These are phyloP conservation scores for Usnea hakonensis DNA, from an alignment of 495 filamentous ascomycete species.

Conservation along the genomic window DNA sequence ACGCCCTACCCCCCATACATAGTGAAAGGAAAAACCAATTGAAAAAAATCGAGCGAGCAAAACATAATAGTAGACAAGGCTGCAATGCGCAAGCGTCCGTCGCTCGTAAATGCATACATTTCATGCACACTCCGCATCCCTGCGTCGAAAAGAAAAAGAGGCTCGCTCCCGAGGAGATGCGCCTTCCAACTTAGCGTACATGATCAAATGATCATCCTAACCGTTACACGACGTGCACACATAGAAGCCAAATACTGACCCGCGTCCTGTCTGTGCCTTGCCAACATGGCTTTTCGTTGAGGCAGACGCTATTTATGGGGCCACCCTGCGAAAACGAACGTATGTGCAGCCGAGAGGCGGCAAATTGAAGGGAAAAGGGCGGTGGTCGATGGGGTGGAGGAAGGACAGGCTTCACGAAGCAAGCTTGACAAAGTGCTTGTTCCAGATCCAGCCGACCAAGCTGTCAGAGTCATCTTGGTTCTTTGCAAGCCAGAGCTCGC, in stretches of 20 bases:
- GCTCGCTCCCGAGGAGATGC: neutral
- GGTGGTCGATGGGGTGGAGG: neutral
- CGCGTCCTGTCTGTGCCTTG: neutral
- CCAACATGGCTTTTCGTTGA: neutral
- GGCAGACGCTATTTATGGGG: neutral
- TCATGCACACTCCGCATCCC: conserved; percentile 4
- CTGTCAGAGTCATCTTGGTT: conserved; percentile 83
- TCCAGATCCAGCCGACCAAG: conserved; percentile 97
- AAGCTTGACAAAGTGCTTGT: conserved; percentile 86
- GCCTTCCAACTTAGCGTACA: conserved; percentile 9
- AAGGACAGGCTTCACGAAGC: conserved; percentile 28
- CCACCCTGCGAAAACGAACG: neutral
- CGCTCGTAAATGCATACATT: conserved; percentile 9
- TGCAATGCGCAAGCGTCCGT: conserved; percentile 3
- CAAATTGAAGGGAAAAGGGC: neutral
- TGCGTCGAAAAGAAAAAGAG: neutral
- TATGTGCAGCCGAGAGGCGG: neutral
- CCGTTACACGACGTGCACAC: neutral
- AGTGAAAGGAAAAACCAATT: neutral
- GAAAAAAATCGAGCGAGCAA: neutral
- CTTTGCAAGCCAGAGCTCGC: conserved; percentile 93
- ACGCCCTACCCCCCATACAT: neutral
- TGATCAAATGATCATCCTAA: conserved; percentile 3
- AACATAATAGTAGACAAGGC: neutral
- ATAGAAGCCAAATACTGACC: neutral